A percentile compares a stretch with the other conserved stretches of the same genome.
These are phyloP conservation scores for Aspergillus costaricaensis DNA, from an alignment of 2,329 filamentous ascomycete genomes.

Conservation along the genomic window DNA sequence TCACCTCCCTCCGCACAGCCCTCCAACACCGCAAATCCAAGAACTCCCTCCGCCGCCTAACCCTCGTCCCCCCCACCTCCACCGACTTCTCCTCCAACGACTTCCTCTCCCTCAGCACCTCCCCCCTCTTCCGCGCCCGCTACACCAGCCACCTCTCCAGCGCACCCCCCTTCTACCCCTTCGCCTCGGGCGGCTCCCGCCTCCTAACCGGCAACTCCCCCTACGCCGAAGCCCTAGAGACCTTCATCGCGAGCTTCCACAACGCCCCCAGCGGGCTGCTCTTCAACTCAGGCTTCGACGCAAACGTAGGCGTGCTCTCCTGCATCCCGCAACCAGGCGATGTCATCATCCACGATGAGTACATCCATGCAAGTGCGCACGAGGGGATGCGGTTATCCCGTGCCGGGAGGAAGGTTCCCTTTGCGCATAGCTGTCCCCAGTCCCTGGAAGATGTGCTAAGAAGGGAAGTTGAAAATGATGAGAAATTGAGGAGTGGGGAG, in stretches of 20 bases:
- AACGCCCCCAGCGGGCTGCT: constrained; percentile 59
- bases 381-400: constrained; percentile 72
- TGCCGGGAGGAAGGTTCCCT: constrained; percentile 48
- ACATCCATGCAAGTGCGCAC: constrained; percentile 76
- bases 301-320: constrained; percentile 65
- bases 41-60: constrained; percentile 51
- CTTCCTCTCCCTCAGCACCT: constrained; percentile 61
- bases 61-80: constrained; percentile 44
- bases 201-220: constrained; percentile 66
- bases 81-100: constrained; percentile 68
- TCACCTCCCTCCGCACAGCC: constrained; percentile 26
- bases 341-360: constrained; percentile 69
- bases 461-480: constrained; percentile 33
- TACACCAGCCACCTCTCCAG: constrained; percentile 52
- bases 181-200: constrained; percentile 62
- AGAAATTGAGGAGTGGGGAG: constrained; percentile 38
- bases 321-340: constrained; percentile 63
- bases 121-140: constrained; percentile 47
- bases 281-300: constrained; percentile 67
- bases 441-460: constrained; percentile 41
- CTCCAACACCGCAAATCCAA: constrained; percentile 42
- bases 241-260: constrained; percentile 62
- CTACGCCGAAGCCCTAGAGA: constrained; percentile 62
- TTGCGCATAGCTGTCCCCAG: constrained; percentile 51
- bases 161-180: constrained; percentile 39